Conservation (phyloP, 1,284 basidiomycete species). For the Heterobasidion parviporum region DNA sequence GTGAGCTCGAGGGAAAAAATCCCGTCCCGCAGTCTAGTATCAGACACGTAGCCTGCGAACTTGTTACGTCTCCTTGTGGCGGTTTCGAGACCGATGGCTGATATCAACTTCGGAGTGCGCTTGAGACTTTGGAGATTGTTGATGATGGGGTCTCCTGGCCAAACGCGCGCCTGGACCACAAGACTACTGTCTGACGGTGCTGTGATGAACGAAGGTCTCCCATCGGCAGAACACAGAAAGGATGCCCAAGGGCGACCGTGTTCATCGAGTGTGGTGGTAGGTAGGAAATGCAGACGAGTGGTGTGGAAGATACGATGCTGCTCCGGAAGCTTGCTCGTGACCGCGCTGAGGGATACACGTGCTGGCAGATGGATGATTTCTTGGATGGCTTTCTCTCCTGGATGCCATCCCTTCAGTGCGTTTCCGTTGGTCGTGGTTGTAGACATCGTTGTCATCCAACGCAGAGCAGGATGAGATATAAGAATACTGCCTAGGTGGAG, state of each 20-base stretch:
- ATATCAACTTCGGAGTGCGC: background rate
- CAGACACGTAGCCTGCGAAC: background rate
- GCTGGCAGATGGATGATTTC: background rate
- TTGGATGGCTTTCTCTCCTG: background rate
- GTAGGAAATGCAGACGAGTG: background rate
- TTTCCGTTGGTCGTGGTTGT: no score
- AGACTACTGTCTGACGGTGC: background rate
- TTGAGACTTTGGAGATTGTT: background rate
- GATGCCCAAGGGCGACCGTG: background rate
- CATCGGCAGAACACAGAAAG: background rate
- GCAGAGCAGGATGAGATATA: no score
- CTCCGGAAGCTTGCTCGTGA: background rate
- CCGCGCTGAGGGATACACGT: background rate
- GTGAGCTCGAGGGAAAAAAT: background rate
- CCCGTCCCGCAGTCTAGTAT: background rate
- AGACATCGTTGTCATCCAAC: no score
- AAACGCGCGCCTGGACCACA: background rate
- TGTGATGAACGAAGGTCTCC: background rate
- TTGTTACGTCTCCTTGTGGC: background rate
- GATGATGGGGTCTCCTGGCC: background rate
- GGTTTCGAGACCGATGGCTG: background rate
- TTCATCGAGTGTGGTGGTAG: background rate
- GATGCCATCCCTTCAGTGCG: background rate
- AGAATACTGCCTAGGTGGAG: no score
- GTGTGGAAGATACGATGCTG: background rate